Evolutionary conservation across 768 basidiomycete species (phyloP).

Genomic region (Tulasnella sp.): DNA sequence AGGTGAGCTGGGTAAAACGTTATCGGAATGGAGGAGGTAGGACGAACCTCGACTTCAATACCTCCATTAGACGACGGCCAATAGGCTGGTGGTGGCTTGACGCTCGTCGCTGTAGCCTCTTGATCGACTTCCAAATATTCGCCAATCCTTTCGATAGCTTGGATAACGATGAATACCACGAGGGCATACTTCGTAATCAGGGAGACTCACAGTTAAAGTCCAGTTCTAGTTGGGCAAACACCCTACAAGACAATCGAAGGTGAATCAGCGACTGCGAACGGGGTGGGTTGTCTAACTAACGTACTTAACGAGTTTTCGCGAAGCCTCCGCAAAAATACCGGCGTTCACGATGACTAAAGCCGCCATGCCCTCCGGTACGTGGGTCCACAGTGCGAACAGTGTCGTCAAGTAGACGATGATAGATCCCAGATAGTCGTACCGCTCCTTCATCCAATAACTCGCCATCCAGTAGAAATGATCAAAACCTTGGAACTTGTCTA

Average conservation of each 20-base stretch:
- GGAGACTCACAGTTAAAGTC: slow-evolving; percentile 43
- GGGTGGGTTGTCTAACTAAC: slow-evolving; percentile 21
- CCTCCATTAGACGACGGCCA: slow-evolving; percentile 57
- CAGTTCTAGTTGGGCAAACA: slow-evolving; percentile 61
- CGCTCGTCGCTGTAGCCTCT: slow-evolving; percentile 56
- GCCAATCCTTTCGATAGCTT: slow-evolving; percentile 56
- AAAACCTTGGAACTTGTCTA: slow-evolving; percentile 57
- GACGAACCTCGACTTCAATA: slow-evolving; percentile 41
- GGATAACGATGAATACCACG: neutral
- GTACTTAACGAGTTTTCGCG: slow-evolving; percentile 52
- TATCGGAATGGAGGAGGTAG: neutral
- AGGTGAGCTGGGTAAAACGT: neutral
- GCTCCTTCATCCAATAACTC: slow-evolving; percentile 59
- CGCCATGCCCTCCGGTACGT: slow-evolving; percentile 50
- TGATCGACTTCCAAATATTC: slow-evolving; percentile 62
- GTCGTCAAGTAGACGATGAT: slow-evolving; percentile 62
- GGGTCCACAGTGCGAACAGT: slow-evolving; percentile 54
- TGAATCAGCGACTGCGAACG: slow-evolving; percentile 12
- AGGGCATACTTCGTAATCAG: neutral
- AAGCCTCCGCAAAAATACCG: slow-evolving; percentile 61
- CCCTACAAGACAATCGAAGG: slow-evolving; percentile 32
- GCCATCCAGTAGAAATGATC: slow-evolving; percentile 62
- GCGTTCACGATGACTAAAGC: slow-evolving; percentile 68
- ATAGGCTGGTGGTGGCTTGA: slow-evolving; percentile 56
- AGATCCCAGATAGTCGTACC: slow-evolving; percentile 70